These are phyloP conservation scores for Astrothelium subdiscretum DNA, from an alignment of 495 filamentous ascomycete species.

Conservation along the genomic window DNA sequence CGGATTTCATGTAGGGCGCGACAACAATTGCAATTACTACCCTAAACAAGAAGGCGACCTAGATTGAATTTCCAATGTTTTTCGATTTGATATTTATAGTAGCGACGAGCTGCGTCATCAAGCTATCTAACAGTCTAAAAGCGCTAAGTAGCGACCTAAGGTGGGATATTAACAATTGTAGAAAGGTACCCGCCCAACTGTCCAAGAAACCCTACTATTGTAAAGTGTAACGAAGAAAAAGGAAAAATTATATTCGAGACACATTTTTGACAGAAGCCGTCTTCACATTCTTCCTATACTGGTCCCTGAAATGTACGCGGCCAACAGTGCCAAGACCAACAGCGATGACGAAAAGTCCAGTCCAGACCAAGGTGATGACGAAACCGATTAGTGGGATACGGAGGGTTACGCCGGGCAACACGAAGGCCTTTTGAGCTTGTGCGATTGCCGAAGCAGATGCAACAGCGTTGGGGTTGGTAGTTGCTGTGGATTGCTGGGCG, in stretches of 20 bases:
- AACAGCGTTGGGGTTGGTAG: constrained; percentile 21
- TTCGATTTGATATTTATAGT: not conserved
- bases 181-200: not conserved
- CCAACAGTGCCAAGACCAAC: constrained; percentile 52
- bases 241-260: not conserved
- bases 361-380: constrained; percentile 53
- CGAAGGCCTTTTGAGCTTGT: constrained; percentile 29
- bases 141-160: not conserved
- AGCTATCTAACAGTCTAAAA: constrained; percentile 3
- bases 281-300: constrained; percentile 33
- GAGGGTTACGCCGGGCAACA: constrained; percentile 54
- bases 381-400: constrained; percentile 57
- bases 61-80: not conserved
- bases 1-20: not conserved
- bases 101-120: not conserved
- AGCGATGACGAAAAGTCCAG: constrained; percentile 38
- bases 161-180: not conserved
- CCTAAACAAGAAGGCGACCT: too few relatives aligned
- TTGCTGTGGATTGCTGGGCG: constrained; percentile 34
- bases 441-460: constrained; percentile 16
- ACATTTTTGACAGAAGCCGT: constrained; percentile 15
- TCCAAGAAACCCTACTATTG: not conserved
- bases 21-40: not conserved
- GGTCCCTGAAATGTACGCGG: constrained; percentile 51
- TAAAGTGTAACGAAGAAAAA: not conserved